A percentile compares a stretch with the other conserved stretches of the same genome.
Evolutionary conservation across 1,284 basidiomycete genomes (phyloP).

Genomic region (Sporisorium exsertum): DNA sequence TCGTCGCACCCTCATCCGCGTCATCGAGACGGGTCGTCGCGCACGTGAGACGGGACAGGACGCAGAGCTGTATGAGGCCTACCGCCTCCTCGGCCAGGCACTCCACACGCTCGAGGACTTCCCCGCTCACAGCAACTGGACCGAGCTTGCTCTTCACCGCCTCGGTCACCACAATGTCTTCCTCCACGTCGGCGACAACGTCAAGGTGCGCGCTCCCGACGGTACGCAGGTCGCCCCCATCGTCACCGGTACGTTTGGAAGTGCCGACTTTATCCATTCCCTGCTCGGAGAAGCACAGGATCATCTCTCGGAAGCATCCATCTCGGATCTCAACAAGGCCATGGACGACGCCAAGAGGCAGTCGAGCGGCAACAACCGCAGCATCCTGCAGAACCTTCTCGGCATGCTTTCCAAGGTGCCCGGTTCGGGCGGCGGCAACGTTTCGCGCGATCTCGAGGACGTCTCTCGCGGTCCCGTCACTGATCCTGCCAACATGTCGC

Average conservation of each 20-base stretch:
- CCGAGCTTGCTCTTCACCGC: slow-evolving; percentile 75
- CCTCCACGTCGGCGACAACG: slow-evolving; percentile 85
- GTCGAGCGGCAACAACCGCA: slow-evolving; percentile 66
- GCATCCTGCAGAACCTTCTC: slow-evolving; percentile 53
- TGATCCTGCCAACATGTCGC: slow-evolving; percentile 78
- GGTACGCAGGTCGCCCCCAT: slow-evolving; percentile 83
- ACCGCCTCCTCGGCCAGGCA: slow-evolving; percentile 61
- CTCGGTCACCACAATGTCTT: slow-evolving; percentile 84
- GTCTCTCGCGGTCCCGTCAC: slow-evolving; percentile 69
- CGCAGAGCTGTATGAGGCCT: slow-evolving; percentile 79
- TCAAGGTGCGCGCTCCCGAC: slow-evolving; percentile 80
- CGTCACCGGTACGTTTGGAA: slow-evolving; percentile 89
- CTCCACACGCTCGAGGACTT: slow-evolving; percentile 88
- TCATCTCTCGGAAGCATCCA: slow-evolving; percentile 78
- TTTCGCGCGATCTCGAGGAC: slow-evolving; percentile 59
- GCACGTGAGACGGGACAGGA: slow-evolving; percentile 74
- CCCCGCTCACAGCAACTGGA: slow-evolving; percentile 78
- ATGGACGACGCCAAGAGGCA: slow-evolving; percentile 73
- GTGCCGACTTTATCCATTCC: slow-evolving; percentile 77
- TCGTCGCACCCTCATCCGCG: slow-evolving; percentile 80
- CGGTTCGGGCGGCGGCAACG: slow-evolving; percentile 34
- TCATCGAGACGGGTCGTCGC: slow-evolving; percentile 75
- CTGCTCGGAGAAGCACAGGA: slow-evolving; percentile 75
- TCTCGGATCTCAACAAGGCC: slow-evolving; percentile 85
- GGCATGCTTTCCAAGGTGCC: slow-evolving; percentile 73